Evolutionary conservation across 2,329 filamentous ascomycete species (phyloP), one percentile per base, ranked within the genome.

Genomic region (Ceratocystis cubensis): DNA sequence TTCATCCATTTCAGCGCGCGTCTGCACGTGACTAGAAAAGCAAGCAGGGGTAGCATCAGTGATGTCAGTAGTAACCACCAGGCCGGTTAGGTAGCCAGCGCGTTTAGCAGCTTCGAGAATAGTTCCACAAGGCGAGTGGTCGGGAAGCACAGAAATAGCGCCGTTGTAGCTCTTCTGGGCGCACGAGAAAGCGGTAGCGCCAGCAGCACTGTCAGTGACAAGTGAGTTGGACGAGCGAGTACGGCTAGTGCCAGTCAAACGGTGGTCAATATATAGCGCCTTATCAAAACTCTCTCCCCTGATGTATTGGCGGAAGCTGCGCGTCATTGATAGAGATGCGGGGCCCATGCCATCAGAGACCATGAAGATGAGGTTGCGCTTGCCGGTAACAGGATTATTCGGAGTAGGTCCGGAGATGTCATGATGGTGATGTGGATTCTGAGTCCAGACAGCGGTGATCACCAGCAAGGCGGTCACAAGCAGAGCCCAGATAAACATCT

Each of bases 321-420:
- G 83, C 5, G 94, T 96, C 74, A 99, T 76, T 30, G 88, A 88
- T 65, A 99, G 81, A 71, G 90, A 93, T 7, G 94, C 90, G 6
- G 94, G 94, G 0, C 94, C 94, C 94, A 99, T 99, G 73, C 94
- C 94, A 75, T 99, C 94, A 0, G 91, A 96, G 46, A 99, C 93
- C 94, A 99, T 99, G 80, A 99, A 97, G 72, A 99, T 88, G 65
- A 99, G 81, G 76, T 97, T 99, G 65, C 90, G 84, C 80, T 97
- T 99, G 64, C 85, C 84, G 71, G 70, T 41, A 10, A 74, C 72
- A 46, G 69, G 72, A 8, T 17, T 30, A 4, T 28, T 17, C 2
- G 56, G 56, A 8, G 8, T 30, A 22, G 48, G 48, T 30, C 71
- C 74, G 67, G 70, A 72, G 63, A 69, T 73, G 67, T 61, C 73